Conservation (phyloP, 2,329 filamentous ascomycete genomes). For the Cladophialophora chaetospira region DNA sequence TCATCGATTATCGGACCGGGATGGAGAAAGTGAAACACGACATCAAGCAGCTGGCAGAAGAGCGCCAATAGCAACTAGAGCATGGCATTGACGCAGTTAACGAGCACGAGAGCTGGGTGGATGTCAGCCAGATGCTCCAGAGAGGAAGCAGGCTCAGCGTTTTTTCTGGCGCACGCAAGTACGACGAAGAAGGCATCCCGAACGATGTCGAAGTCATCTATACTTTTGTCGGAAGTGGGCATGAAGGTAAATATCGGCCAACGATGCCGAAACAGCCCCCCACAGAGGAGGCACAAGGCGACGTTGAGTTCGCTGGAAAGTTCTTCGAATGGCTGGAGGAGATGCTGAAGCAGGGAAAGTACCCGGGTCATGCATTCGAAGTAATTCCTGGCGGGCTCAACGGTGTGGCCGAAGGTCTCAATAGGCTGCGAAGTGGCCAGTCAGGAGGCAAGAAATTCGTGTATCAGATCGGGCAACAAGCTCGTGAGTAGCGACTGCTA, state of each 20-base stretch:
- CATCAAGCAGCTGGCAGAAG: constrained; percentile 43
- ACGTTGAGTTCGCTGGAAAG: constrained; percentile 48
- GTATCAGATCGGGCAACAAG: background rate
- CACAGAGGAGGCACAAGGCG: constrained; percentile 33
- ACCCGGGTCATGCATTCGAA: constrained; percentile 53
- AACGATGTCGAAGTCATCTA: constrained; percentile 34
- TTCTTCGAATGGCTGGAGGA: constrained; percentile 48
- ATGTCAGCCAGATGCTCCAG: constrained; percentile 49
- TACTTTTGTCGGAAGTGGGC: constrained; percentile 42
- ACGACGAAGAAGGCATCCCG: constrained; percentile 42
- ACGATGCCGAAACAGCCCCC: constrained; percentile 28
- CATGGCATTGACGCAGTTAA: constrained; percentile 60
- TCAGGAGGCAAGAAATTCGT: constrained; percentile 13
- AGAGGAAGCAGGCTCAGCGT: constrained; percentile 43
- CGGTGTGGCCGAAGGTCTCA: constrained; percentile 10
- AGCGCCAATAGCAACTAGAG: background rate
- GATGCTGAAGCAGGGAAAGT: constrained; percentile 51
- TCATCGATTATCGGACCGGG: constrained; percentile 63
- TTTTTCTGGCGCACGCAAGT: constrained; percentile 47
- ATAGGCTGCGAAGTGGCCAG: constrained; percentile 4
- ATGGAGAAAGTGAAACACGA: constrained; percentile 43
- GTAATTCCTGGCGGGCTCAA: constrained; percentile 51
- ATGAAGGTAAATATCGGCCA: constrained; percentile 30
- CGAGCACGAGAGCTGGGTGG: constrained; percentile 52
- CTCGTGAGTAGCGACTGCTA: background rate